Base-by-base conservation (phyloP, 768 basidiomycete genomes). In the Rhizopogon salebrosus region DNA sequence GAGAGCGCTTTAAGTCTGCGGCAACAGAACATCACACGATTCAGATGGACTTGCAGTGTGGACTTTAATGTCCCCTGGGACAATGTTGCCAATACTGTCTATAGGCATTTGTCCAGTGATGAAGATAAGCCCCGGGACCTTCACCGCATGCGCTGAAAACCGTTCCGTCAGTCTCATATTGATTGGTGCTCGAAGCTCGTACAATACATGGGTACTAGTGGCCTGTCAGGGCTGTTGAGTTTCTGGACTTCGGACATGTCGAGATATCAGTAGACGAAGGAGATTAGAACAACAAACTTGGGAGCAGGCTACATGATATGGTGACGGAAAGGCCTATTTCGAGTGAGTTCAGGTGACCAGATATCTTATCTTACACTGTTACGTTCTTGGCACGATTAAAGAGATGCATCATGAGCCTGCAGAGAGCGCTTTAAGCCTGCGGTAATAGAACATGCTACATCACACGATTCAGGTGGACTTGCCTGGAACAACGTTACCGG, bases 101-200 rank as follows among this genome's bases (percentile, higher is more conserved):
- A 75, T 72, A 1, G 83, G 83, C 6, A 75, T 77, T 62, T 83
- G 81, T 4, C 82, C 84, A 54, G 80, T 84, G 37, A 83, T 68
- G 63, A 83, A 85, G 54, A 83, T 76, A 43, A 84, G 63, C 6
- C 82, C 81, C 1, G 79, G 75, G 11, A 77, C 71, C 62, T 82
- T 83, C 13, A 76, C 77, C 14, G 78, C 80, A 69, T 81, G 80
- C 11, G 80, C 80, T 82, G 57, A 41, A 38, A 20, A 41, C 23
- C 16, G 27, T 48, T 34, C 16, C 9, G 20, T 42, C 20, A 29
- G 37, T 29, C 14, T 57, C 23, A 6, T 55, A 38, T n/a, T 8
- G 7, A 16, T 9, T 18, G 22, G 10, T 22, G 16, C 4, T 34
- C 31, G 6, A 20, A 34, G 34, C 43, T 41, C 56, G 43, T 49